Percentiles rank a stretch among this genome's conserved stretches.
Evolutionary conservation across 2,329 filamentous ascomycete genomes (phyloP).

Genomic region (Escovopsis weberi): DNA sequence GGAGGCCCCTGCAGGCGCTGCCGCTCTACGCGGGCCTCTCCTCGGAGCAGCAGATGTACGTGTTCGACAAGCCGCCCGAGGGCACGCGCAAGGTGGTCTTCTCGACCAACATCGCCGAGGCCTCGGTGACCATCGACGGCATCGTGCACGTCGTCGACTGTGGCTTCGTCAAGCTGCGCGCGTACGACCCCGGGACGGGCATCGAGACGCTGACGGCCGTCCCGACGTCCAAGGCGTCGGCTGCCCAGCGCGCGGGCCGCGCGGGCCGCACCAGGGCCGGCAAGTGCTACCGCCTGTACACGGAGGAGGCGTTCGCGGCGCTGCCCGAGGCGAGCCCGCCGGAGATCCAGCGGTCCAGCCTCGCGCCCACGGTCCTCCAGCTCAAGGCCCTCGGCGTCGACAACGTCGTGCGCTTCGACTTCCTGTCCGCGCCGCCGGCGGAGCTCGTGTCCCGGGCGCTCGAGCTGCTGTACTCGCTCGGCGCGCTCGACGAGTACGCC

Average conservation of each 20-base stretch:
- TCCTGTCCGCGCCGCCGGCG: constrained; percentile 71
- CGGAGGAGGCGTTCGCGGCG: constrained; percentile 51
- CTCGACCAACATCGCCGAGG: constrained; percentile 91
- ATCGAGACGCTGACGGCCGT: constrained; percentile 79
- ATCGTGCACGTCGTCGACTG: constrained; percentile 84
- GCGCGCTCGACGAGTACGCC: constrained; percentile 76
- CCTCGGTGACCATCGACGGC: constrained; percentile 84
- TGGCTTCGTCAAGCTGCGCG: constrained; percentile 80
- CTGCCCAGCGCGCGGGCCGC: constrained; percentile 79
- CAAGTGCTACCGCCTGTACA: constrained; percentile 90
- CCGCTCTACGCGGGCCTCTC: constrained; percentile 82
- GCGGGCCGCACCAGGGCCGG: constrained; percentile 80
- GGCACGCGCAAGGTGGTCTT: constrained; percentile 84
- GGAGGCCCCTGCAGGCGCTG: constrained; percentile 25
- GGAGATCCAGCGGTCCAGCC: constrained; percentile 83
- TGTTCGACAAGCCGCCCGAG: constrained; percentile 72
- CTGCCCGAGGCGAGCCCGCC: constrained; percentile 64
- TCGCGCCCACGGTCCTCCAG: constrained; percentile 77
- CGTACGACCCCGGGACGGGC: constrained; percentile 69
- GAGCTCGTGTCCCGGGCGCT: constrained; percentile 74
- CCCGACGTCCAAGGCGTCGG: constrained; percentile 77
- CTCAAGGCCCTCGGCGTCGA: constrained; percentile 92
- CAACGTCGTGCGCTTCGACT: constrained; percentile 84
- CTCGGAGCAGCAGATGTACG: constrained; percentile 85
- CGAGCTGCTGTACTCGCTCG: constrained; percentile 75